phyloP scores from a whole-genome alignment of 2,329 filamentous ascomycete species.

The Thielaviopsis populi region DNA sequence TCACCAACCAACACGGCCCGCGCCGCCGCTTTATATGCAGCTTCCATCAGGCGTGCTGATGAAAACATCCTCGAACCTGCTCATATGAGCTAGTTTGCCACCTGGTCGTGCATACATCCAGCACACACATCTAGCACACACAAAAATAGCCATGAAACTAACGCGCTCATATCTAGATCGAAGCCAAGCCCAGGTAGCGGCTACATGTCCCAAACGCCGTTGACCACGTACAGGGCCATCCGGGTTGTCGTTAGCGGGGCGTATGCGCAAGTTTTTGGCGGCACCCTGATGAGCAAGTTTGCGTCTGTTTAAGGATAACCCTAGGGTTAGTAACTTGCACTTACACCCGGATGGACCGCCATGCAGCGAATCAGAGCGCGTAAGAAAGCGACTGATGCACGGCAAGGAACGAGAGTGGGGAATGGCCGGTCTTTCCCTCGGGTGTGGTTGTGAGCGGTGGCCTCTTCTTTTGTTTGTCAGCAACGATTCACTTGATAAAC shows the following conservation, averaged over 20 bases:
- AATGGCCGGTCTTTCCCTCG: not conserved
- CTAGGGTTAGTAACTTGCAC: slow-evolving; percentile 15
- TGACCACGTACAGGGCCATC: not conserved
- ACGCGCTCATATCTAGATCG: not conserved
- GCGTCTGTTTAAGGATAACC: slow-evolving; percentile 12
- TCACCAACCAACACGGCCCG: not conserved
- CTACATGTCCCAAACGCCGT: not conserved
- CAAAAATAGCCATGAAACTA: not conserved
- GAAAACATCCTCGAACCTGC: not conserved
- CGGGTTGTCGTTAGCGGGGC: not conserved
- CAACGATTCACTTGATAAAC: slow-evolving; percentile 1
- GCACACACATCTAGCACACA: not conserved
- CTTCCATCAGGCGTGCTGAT: not conserved
- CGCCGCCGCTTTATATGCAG: not conserved
- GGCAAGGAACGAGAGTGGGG: not conserved
- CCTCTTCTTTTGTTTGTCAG: slow-evolving; percentile 4
- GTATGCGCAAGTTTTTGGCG: slow-evolving; percentile 13
- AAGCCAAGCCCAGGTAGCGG: not conserved
- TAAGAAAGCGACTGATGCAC: not conserved
- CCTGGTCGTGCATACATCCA: not conserved
- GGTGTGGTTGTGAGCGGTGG: not conserved
- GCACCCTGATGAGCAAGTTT: slow-evolving; percentile 20
- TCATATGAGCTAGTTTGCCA: slow-evolving; percentile 5
- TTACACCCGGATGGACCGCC: slow-evolving; percentile 8
- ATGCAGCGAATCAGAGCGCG: not conserved